Base-by-base conservation (phyloP, 2,329 filamentous ascomycete genomes). In the Trichoderma cornu-damae region DNA sequence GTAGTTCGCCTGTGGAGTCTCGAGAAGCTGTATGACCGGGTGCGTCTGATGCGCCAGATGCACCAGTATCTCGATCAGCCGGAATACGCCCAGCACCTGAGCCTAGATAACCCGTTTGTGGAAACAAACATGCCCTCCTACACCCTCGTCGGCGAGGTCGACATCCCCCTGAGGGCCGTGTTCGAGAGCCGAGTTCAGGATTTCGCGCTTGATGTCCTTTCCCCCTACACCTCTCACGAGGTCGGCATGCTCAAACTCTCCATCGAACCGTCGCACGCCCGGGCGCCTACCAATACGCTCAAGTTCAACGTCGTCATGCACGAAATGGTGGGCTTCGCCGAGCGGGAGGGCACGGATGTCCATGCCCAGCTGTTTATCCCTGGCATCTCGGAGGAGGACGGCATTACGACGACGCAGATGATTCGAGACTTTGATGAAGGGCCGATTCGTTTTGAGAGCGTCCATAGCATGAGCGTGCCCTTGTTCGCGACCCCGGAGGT, bases 221-320 rank as follows among this genome's bases (percentile, higher is more conserved):
- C 92, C 1, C 92, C 93, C 2, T 95, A 96, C 67, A 99, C 94
- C 0, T 89, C 87, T 24, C 91, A 91, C 65, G 89, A 90, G 7
- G 84, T 97, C 60, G 94, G 93, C 43, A 93, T 96, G 56, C 84
- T 99, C 63, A 89, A 91, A 66, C 77, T 99, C 35, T 93, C 93
- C 0, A 76, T 99, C 6, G 94, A 99, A 68, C 94, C 94, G 12
- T 97, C 93, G 0, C 93, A 90, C 47, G 92, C 93, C 2, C 87
- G 95, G 66, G 93, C 92, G 3, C 94, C 94, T 12, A 89, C 90
- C 11, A 94, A 89, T 59, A 96, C 90, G 2, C 77, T 97, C 58
- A 99, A 97, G 70, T 99, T 99, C 75, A 99, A 97, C 66, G 92
- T 97, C 4, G 92, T 97, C 30, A 96, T 99, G 90, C 92, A 96